Evolutionary conservation across 2,329 filamentous ascomycete genomes (phyloP).

Genomic region (Hypoxylon sp.): DNA sequence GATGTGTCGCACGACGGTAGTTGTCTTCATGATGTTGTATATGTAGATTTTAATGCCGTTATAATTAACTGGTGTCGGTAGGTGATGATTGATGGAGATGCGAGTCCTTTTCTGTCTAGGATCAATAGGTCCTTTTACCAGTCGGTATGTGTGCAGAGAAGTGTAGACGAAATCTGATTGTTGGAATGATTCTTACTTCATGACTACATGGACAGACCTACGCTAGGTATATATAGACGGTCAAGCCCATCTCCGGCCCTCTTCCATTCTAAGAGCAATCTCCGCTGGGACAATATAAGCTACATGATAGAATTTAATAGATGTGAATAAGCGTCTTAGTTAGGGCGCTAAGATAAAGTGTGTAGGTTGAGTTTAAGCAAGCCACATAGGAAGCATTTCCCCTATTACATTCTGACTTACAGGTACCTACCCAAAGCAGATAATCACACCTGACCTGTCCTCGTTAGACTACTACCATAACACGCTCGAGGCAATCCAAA

Average conservation of each 20-base stretch:
- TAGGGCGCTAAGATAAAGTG: not conserved
- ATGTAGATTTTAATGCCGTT: not conserved
- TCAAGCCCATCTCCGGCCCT: not conserved
- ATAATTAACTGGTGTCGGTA: not conserved
- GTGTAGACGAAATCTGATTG: not conserved
- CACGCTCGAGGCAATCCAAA: not conserved
- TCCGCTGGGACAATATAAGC: not conserved
- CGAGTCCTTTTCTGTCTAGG: not conserved
- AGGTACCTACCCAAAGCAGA: not conserved
- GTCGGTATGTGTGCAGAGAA: not conserved
- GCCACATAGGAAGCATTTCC: not conserved
- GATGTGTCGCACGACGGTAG: not conserved
- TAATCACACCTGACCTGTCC: not conserved
- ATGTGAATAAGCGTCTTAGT: not conserved
- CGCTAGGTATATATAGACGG: not conserved
- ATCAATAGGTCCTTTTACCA: not conserved
- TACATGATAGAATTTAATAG: not conserved
- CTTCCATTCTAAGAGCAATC: not conserved
- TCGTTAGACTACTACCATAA: not conserved
- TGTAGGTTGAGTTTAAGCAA: not conserved
- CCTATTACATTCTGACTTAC: not conserved
- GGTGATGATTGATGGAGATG: not conserved
- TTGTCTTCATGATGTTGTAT: constrained; percentile 25
- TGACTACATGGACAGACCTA: not conserved
- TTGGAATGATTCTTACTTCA: not conserved